A percentile compares a stretch with the other conserved stretches of the same genome.
phyloP scores from a whole-genome alignment of 768 basidiomycete species.

The Pleurotus tuber-regium region DNA sequence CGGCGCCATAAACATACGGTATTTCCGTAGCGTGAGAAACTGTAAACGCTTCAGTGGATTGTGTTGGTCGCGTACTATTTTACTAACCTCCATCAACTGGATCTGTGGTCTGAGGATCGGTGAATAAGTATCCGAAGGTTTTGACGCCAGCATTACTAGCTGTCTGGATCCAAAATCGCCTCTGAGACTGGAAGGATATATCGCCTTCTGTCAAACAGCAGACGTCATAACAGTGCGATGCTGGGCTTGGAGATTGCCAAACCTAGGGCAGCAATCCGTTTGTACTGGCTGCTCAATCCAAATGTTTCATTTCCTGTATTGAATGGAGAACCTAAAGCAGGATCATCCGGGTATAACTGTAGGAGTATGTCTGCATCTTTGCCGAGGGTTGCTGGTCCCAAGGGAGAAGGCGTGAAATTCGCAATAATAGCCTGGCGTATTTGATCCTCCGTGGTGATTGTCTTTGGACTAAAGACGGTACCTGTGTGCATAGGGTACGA shows the following conservation, averaged over 20 bases:
- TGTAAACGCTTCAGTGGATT: conserved; percentile 8
- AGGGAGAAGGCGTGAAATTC: conserved; percentile 26
- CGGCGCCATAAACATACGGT: conserved; percentile 31
- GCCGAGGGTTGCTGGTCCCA: conserved; percentile 17
- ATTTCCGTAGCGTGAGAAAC: conserved; percentile 34
- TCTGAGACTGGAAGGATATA: conserved; percentile 34
- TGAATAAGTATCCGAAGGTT: conserved; percentile 42
- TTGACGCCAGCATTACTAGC: conserved; percentile 35
- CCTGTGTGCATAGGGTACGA: conserved; percentile 24
- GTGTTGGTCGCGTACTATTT: background rate
- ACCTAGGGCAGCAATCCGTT: conserved; percentile 27
- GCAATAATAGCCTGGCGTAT: conserved; percentile 25
- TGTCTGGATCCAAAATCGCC: conserved; percentile 38
- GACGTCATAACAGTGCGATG: too few species aligned
- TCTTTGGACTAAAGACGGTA: conserved; percentile 31
- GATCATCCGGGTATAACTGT: conserved; percentile 38
- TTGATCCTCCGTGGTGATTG: conserved; percentile 21
- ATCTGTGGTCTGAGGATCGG: conserved; percentile 29
- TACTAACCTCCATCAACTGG: conserved; percentile 29
- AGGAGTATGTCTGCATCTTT: conserved; percentile 25
- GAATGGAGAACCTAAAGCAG: conserved; percentile 43
- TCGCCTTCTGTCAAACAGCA: conserved; percentile 28
- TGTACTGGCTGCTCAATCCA: conserved; percentile 31
- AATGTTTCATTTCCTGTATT: conserved; percentile 44
- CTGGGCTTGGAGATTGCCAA: background rate